phyloP scores from a whole-genome alignment of 306 rosid species.

The Oemleria cerasiformis region DNA sequence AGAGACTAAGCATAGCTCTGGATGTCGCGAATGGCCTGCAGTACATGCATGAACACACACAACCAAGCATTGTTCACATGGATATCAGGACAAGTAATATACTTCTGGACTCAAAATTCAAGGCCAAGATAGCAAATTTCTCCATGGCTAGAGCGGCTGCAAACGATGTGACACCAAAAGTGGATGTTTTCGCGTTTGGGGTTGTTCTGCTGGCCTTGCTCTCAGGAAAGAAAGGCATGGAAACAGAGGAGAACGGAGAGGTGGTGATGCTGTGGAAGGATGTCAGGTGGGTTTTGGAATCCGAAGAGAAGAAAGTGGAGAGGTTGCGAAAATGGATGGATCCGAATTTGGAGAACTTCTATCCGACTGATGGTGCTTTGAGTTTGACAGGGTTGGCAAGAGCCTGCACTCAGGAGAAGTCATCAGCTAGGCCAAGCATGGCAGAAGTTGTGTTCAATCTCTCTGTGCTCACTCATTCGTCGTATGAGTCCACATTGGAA shows the following conservation, averaged over 20 bases:
- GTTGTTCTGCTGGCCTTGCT: constrained; percentile 62
- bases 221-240: constrained; percentile 56
- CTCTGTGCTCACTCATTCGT: constrained; percentile 27
- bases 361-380: constrained; percentile 51
- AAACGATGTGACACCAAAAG: constrained; percentile 40
- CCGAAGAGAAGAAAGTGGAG: constrained; percentile 46
- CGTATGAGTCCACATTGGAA: constrained; percentile 3
- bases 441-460: constrained; percentile 35
- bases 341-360: constrained; percentile 42
- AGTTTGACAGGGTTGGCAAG: constrained; percentile 52
- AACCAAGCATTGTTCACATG: constrained; percentile 68
- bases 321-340: constrained; percentile 60
- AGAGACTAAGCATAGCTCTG: constrained; percentile 66
- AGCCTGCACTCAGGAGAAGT: constrained; percentile 52
- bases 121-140: constrained; percentile 81
- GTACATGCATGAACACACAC: constrained; percentile 81
- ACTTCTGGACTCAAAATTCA: constrained; percentile 59
- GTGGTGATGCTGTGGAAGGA: constrained; percentile 67
- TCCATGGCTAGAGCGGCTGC: constrained; percentile 57
- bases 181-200: constrained; percentile 72
- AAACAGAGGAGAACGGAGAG: constrained; percentile 47
- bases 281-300: constrained; percentile 47
- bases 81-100: constrained; percentile 67
- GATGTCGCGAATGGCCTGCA: constrained; percentile 77
- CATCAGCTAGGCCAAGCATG: constrained; percentile 32